Conservation (phyloP, 2,329 filamentous ascomycete genomes). For the Trichoderma polysporum region DNA sequence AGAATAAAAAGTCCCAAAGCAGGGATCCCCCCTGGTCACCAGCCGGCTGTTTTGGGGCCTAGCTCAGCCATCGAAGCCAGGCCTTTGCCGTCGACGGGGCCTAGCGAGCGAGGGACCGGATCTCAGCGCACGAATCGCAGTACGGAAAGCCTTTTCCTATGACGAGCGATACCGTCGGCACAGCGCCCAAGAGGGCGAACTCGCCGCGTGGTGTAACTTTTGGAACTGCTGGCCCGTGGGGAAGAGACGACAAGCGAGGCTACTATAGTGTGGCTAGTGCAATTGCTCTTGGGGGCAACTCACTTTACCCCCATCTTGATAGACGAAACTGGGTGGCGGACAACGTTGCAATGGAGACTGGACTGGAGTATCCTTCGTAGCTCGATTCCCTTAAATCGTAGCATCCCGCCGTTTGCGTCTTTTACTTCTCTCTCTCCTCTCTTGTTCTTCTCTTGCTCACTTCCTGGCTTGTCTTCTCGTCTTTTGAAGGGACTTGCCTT, state of each 20-base stretch:
- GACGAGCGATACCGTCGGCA: slow-evolving; percentile 9
- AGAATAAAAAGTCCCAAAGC: not conserved
- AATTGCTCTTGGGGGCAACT: not conserved
- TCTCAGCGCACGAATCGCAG: slow-evolving; percentile 11
- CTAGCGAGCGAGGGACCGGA: slow-evolving; percentile 8
- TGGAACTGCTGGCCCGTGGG: slow-evolving; percentile 13
- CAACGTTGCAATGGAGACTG: slow-evolving; percentile 9
- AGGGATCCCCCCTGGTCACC: not conserved
- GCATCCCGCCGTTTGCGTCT: not conserved
- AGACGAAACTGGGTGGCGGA: slow-evolving; percentile 9
- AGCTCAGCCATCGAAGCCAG: slow-evolving; percentile 9
- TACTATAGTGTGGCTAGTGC: not conserved
- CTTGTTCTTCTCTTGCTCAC: slow-evolving; percentile 4
- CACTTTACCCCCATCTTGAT: not conserved
- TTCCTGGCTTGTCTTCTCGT: not conserved
- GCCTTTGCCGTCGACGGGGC: not conserved
- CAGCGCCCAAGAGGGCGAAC: slow-evolving; percentile 4
- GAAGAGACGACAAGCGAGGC: slow-evolving; percentile 10
- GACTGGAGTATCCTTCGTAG: not conserved
- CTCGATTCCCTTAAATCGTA: slow-evolving; percentile 15
- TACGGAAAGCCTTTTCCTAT: not conserved
- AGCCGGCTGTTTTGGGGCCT: not conserved
- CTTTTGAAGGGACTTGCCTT: slow-evolving; percentile 4
- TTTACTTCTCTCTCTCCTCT: not conserved
- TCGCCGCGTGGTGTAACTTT: slow-evolving; percentile 5